Base-by-base conservation (phyloP, 1,284 basidiomycete species). In the Sporisorium reilianum region DNA sequence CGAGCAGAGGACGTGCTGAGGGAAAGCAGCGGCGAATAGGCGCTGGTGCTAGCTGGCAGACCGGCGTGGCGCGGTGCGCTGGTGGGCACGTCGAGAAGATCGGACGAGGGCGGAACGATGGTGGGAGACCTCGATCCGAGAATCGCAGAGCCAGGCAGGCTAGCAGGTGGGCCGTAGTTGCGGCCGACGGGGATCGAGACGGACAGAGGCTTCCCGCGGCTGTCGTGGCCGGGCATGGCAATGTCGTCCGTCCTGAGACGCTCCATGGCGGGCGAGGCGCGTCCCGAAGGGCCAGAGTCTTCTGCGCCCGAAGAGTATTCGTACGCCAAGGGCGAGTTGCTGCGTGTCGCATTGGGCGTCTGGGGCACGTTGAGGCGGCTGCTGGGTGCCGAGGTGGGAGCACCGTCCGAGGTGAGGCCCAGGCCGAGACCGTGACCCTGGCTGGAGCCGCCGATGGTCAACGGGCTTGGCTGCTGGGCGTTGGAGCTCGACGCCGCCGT, bases 311-410 rank as follows among this genome's bases (percentile, higher is more conserved):
- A 66, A n/a, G 66, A 66, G 56, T 67, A 61, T 22, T 73, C 68
- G 12, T 60, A 66, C 5, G 60, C 65, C 22, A 78, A 50, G 1
- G 72, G 78, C 11, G 75, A 70, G 44, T 65, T 66, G 67, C 65
- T 76, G 7, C 78, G 61, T 5, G 68, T 78, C 5, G 73, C 59
- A 40, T 52, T 70, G 14, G 75, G 75, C 25, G 78, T 75, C 51
- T 73, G 78, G 20, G 78, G 78, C 20, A 73, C 65, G 6, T 60
- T 55, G 26, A 78, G 62, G 22, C 69, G 65, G 49, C 36, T 54
- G 56, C 10, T 61, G n/a, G 57, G 48, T n/a, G 58, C 53, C 6
- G 61, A 45, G 3, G 63, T 34, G 2, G 57, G 26, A 9, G 65
- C 58, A 42, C 51, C 36, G 14, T 73, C 72, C 5, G 68, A 52